Conservation (phyloP, 192 early-diverging fungal species). For the Spinellus fusiger region DNA sequence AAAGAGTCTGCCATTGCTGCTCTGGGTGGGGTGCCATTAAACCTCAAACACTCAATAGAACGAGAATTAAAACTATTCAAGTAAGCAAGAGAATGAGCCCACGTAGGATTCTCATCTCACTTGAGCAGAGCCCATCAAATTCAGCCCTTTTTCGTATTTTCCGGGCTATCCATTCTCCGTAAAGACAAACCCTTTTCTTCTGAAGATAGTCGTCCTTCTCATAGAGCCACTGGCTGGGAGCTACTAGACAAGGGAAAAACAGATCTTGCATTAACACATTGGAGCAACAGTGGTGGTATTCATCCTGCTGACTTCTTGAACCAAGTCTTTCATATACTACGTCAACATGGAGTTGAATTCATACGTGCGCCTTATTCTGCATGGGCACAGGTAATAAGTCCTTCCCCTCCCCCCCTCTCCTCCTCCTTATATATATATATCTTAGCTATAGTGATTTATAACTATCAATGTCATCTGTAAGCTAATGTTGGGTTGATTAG, state of each 20-base stretch:
- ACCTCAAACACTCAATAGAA: slow-evolving; percentile 53
- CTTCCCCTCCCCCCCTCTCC: not conserved
- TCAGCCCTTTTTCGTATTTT: slow-evolving; percentile 74
- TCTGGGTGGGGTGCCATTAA: slow-evolving; percentile 61
- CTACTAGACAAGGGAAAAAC: slow-evolving; percentile 52
- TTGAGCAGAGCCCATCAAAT: slow-evolving; percentile 57
- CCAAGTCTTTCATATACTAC: slow-evolving; percentile 64
- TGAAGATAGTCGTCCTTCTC: slow-evolving; percentile 55
- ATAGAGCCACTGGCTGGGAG: slow-evolving; percentile 66
- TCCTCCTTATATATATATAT: not conserved
- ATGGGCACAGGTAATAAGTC: slow-evolving; percentile 57
- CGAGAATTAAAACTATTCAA: slow-evolving; percentile 60
- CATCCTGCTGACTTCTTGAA: slow-evolving; percentile 59
- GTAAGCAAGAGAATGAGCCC: slow-evolving; percentile 20
- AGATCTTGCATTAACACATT: slow-evolving; percentile 52
- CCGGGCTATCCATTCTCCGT: slow-evolving; percentile 61
- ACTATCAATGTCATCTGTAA: not conserved
- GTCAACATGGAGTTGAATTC: slow-evolving; percentile 58
- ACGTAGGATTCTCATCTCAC: not conserved
- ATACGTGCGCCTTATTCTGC: slow-evolving; percentile 77
- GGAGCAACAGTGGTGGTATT: slow-evolving; percentile 45
- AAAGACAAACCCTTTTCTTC: slow-evolving; percentile 63
- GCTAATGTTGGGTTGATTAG: slow-evolving; percentile 18
- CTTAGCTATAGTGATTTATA: too few relatives aligned
- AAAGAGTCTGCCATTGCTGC: slow-evolving; percentile 57